These are phyloP conservation scores for Prunus dulcis DNA, from an alignment of 306 rosid species.

Conservation along the genomic window DNA sequence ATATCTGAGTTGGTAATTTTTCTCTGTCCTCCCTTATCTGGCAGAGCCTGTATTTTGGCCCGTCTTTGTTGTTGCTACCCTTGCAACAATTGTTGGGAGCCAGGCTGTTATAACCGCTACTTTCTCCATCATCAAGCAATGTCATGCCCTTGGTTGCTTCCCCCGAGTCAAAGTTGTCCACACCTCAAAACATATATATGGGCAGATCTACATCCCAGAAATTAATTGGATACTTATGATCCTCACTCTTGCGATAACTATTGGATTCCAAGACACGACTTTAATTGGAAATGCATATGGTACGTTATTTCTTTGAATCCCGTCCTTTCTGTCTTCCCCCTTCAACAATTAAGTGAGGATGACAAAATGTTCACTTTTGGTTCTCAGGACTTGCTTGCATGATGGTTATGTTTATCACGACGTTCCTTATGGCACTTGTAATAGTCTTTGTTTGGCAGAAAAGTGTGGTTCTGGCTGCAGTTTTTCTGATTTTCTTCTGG, in stretches of 20 bases:
- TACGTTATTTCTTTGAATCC: conserved; percentile 24
- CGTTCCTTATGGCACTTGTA: conserved; percentile 79
- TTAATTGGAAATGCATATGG: conserved; percentile 88
- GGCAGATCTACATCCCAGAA: conserved; percentile 88
- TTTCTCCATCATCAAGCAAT: conserved; percentile 82
- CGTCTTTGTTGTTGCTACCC: conserved; percentile 71
- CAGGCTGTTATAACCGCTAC: conserved; percentile 90
- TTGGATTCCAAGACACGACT: conserved; percentile 80
- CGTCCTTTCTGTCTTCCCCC: background rate
- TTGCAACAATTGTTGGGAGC: conserved; percentile 88
- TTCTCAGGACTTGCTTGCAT: conserved; percentile 79
- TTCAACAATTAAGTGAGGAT: background rate
- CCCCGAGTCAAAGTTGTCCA: conserved; percentile 90
- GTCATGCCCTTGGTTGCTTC: conserved; percentile 92
- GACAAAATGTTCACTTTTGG: conserved; percentile 25
- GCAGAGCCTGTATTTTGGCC: conserved; percentile 82
- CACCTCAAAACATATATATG: conserved; percentile 74
- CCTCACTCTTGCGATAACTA: conserved; percentile 74
- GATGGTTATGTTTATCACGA: conserved; percentile 71
- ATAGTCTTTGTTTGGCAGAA: conserved; percentile 75
- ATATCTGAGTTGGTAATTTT: conserved; percentile 15
- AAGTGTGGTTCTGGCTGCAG: conserved; percentile 42
- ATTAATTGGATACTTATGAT: conserved; percentile 90
- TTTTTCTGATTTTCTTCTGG: conserved; percentile 69
- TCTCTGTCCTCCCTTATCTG: conserved; percentile 22